Evolutionary conservation across 805 yeast species (phyloP).

Genomic region (Kazachstania bromeliacearum): DNA sequence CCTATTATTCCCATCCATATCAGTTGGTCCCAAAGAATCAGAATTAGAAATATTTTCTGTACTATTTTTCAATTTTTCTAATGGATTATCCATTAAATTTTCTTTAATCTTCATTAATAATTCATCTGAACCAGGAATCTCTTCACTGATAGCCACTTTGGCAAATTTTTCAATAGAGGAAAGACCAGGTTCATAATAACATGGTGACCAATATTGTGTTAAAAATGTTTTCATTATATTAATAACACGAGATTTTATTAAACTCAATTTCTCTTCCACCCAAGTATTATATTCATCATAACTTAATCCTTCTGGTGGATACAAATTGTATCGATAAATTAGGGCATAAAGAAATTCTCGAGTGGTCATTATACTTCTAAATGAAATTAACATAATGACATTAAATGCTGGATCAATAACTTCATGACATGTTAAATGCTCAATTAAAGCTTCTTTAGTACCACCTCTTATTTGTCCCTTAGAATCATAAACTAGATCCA

Average conservation of each 20-base stretch:
- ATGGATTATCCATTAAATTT: constrained; percentile 43
- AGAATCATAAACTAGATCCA: constrained; percentile 49
- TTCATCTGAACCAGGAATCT: constrained; percentile 36
- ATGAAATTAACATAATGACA: constrained; percentile 62
- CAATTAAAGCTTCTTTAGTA: constrained; percentile 63
- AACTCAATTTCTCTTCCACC: constrained; percentile 61
- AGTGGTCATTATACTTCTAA: constrained; percentile 64
- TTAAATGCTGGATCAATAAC: constrained; percentile 53
- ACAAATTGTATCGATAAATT: constrained; percentile 54
- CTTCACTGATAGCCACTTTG: constrained; percentile 31
- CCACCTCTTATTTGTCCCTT: constrained; percentile 79
- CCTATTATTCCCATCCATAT: background rate
- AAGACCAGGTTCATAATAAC: constrained; percentile 42
- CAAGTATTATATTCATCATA: constrained; percentile 73
- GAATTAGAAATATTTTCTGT: background rate
- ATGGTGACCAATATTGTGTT: constrained; percentile 60
- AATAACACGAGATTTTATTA: constrained; percentile 56
- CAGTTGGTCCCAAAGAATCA: background rate
- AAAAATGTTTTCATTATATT: constrained; percentile 58
- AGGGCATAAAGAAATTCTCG: constrained; percentile 49
- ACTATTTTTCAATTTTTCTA: background rate
- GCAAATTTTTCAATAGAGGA: constrained; percentile 34
- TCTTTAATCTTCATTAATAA: constrained; percentile 33
- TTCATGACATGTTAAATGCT: constrained; percentile 71
- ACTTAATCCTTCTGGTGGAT: constrained; percentile 81